Evolutionary conservation across 2,329 filamentous ascomycete species (phyloP), one percentile per base, ranked within the genome.

Genomic region (Mollisia scopiformis): DNA sequence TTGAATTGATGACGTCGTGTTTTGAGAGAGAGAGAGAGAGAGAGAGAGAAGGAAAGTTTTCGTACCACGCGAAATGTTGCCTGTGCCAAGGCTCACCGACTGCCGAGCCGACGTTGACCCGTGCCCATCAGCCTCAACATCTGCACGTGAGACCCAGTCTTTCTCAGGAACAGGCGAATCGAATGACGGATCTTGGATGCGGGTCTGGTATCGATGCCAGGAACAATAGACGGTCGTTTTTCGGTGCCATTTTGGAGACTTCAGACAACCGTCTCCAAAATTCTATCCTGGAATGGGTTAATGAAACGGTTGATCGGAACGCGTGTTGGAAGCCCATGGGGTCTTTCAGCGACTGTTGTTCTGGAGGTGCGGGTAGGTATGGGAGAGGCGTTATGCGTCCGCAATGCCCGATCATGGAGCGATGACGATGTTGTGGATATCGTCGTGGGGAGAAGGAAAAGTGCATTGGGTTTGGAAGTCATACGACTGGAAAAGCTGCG

Each of bases 1-100:
- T 56, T 16, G 25, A 55, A 39, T 50, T 33, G 56, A 59, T 62
- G 61, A 62, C 57, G 61, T 62, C 54, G 60, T 10, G 35, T 11
- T 23, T 21, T 21, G 19, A 30, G 21, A 43, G n/a, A n/a, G n/a
- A n/a, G n/a, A n/a, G n/a, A n/a, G n/a, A n/a, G n/a, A n/a, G n/a
- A n/a, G n/a, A n/a, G n/a, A n/a, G n/a, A n/a, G n/a, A n/a, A n/a
- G n/a, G n/a, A n/a, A n/a, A n/a, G n/a, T n/a, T n/a, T n/a, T n/a
- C n/a, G n/a, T n/a, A n/a, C n/a, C n/a, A n/a, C n/a, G 21, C 11
- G 27, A 25, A 10, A 49, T 27, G 11, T 27, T 31, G 8, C 25
- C 7, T 33, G 5, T 16, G 10, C 25, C 43, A 47, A 47, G 39
- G 11, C 11, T 25, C 21, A 19, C 16, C 30, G 13, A 39, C 37